A percentile compares a stretch with the other conserved stretches of the same genome.
phyloP scores from a whole-genome alignment of 1,139 yeast species.

The Taphrina communis region DNA sequence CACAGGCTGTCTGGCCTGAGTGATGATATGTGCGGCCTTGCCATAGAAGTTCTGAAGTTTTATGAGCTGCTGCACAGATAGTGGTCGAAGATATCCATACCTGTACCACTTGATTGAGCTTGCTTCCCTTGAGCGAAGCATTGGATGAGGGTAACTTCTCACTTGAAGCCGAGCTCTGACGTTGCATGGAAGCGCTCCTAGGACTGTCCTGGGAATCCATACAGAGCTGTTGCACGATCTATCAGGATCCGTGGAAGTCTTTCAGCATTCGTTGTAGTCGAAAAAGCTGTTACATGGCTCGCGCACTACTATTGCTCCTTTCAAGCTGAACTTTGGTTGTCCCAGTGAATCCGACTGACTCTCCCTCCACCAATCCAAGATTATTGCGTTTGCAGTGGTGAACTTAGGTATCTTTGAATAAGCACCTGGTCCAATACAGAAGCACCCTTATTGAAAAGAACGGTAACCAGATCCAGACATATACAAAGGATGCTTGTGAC shows the following conservation, averaged over 20 bases:
- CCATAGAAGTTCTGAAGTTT: slow-evolving; percentile 64
- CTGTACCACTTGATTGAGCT: slow-evolving; percentile 54
- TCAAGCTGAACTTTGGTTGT: too few species aligned
- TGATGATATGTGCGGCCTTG: slow-evolving; percentile 70
- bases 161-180: slow-evolving; percentile 9
- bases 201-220: background rate
- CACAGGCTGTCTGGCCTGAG: slow-evolving; percentile 53
- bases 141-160: background rate
- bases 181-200: slow-evolving; percentile 2
- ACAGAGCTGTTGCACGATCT: background rate
- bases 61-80: slow-evolving; percentile 1
- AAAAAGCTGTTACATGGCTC: too few species aligned
- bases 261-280: too few species aligned
- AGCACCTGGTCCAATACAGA: too few species aligned
- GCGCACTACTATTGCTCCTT: too few species aligned
- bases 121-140: slow-evolving; percentile 44
- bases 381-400: too few species aligned
- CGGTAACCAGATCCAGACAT: too few species aligned
- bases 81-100: slow-evolving; percentile 46
- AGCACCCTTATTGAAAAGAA: too few species aligned
- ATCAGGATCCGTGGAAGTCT: background rate
- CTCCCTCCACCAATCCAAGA: too few species aligned
- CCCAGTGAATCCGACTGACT: too few species aligned
- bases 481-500: too few species aligned
- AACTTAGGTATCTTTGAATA: too few species aligned